Evolutionary conservation across 805 yeast genomes (phyloP), one percentile per base, ranked within the genome.

Genomic region (Kockiozyma suomiensis): DNA sequence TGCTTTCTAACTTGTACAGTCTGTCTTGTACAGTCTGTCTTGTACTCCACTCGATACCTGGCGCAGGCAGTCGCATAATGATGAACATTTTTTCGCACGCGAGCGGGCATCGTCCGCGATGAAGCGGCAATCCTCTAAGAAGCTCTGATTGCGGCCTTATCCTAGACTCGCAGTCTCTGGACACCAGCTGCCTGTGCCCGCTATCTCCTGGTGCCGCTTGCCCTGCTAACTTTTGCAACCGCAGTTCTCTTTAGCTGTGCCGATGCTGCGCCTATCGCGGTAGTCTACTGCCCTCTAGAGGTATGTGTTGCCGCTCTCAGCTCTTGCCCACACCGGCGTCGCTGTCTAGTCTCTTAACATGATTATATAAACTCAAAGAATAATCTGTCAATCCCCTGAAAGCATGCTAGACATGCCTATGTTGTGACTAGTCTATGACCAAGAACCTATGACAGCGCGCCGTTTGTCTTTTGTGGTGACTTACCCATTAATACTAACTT

Each of bases 351-450:
- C 10, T 30, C 50, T 47, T 32, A 32, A 47, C 37, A 66, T 66
- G 69, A 67, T 67, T 66, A 67, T 45, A 61, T 8, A 46, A 19
- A 41, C 32, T 50, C 49, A 40, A 33, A 46, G 32, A 60, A 50
- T 53, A 66, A 67, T 66, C 69, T 66, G 69, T 66, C 69, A 66
- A 66, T 66, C 69, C 69, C 69, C 69, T 66, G 69, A 66, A 58
- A 17, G 38, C 30, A 46, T 47, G 13, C 37, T 59, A 21, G 60
- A 6, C 25, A 46, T 30, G 17, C 35, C 19, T 19, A 53, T 61
- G 63, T 49, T 58, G 65, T 58, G 33, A 60, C 47, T 54, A 52
- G 58, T 51, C 47, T 54, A 37, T 43, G 40, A 40, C 35, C 35
- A 28, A 30, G 40, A 42, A 32, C 5, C 40, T n/a, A 28, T 2